Conservation (phyloP, 2,329 filamentous ascomycete species). For the Neospermospora avenae region DNA sequence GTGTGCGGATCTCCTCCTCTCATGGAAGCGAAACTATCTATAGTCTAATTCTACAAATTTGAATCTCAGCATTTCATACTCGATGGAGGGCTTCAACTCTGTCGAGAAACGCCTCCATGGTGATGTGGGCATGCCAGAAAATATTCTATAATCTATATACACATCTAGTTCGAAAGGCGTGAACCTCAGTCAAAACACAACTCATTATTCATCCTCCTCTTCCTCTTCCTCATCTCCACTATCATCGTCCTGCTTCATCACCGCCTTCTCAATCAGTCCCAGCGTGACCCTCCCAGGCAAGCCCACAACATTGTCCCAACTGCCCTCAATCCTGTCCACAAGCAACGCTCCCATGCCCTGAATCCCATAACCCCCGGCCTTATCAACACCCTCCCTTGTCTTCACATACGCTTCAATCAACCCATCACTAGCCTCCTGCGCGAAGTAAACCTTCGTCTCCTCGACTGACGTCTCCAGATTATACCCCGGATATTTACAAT, state of each 20-base stretch:
- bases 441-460: slow-evolving; percentile 89
- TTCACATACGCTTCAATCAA: slow-evolving; percentile 77
- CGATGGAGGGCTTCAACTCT: too few species aligned
- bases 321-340: slow-evolving; percentile 84
- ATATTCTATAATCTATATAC: neutral
- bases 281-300: slow-evolving; percentile 77
- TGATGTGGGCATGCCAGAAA: too few species aligned
- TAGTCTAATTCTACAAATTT: neutral
- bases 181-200: neutral
- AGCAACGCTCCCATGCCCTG: slow-evolving; percentile 85
- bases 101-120: too few species aligned
- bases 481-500: slow-evolving; percentile 82
- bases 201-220: slow-evolving; percentile 16
- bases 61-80: too few species aligned
- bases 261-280: slow-evolving; percentile 82
- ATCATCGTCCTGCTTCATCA: slow-evolving; percentile 67
- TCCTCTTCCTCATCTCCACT: slow-evolving; percentile 40
- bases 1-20: neutral
- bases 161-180: neutral
- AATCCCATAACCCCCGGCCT: slow-evolving; percentile 92
- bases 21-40: neutral
- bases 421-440: slow-evolving; percentile 71
- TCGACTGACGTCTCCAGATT: slow-evolving; percentile 77
- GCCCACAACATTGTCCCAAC: slow-evolving; percentile 91
- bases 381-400: slow-evolving; percentile 90